These are phyloP conservation scores for Termitomyces sp. DNA, from an alignment of 768 basidiomycete genomes.

Conservation along the genomic window DNA sequence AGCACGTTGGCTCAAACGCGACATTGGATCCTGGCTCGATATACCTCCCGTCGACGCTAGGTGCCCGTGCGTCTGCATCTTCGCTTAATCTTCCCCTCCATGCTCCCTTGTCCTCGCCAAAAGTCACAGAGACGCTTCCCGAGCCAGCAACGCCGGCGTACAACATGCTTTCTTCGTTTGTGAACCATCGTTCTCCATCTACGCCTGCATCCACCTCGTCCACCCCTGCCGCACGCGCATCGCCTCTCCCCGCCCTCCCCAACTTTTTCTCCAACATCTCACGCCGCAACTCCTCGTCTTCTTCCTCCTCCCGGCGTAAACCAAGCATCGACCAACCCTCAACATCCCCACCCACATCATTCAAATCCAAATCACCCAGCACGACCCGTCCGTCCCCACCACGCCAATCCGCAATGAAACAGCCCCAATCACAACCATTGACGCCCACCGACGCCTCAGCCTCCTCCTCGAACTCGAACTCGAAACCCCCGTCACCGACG, in stretches of 20 bases:
- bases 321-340: conserved; percentile 23
- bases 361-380: conserved; percentile 15
- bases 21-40: conserved; percentile 49
- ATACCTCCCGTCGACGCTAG: conserved; percentile 68
- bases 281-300: conserved; percentile 36
- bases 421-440: not conserved
- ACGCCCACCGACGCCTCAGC: conserved; percentile 14
- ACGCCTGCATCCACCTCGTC: conserved; percentile 26
- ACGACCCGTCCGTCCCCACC: conserved; percentile 49
- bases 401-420: conserved; percentile 41
- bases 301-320: no score
- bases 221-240: not conserved
- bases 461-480: not conserved
- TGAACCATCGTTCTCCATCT: conserved; percentile 27
- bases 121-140: conserved; percentile 34
- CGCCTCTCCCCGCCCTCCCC: not conserved
- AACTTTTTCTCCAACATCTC: conserved; percentile 30
- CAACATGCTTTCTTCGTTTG: conserved; percentile 60
- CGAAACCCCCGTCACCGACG: conserved; percentile 25
- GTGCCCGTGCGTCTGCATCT: conserved; percentile 45
- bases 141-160: conserved; percentile 57
- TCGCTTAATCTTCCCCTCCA: conserved; percentile 17
- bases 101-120: conserved; percentile 25
- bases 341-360: conserved; percentile 8
- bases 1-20: conserved; percentile 58